Evolutionary conservation across 2,329 filamentous ascomycete genomes (phyloP), one percentile per base, ranked within the genome.

Genomic region (Neurospora crassa): DNA sequence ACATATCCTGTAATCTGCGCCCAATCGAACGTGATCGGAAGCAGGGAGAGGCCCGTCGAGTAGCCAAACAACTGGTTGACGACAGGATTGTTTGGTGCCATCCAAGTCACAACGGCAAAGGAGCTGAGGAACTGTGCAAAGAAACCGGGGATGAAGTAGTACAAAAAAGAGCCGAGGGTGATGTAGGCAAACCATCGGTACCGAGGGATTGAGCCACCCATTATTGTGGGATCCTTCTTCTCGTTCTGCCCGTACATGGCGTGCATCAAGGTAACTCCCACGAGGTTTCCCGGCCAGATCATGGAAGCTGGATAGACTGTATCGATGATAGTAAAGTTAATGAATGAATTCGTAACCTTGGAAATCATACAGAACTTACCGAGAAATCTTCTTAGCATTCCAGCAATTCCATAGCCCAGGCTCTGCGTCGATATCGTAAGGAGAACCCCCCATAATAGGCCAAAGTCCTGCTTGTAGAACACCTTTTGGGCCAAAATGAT

Each of bases 21-120:
- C 90, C 91, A 93, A 81, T 93, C 91, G 76, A 93, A 92, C 0
- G 90, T 92, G 41, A 93, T 87, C 1, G 91, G 91, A 7, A 93
- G 80, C 40, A 93, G 77, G 0, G 89, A 91, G 3, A 93, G 74
- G 0, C 91, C 91, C 0, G 88, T 90, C 68, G 83, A 84, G 1
- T 89, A 90, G 1, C 91, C 91, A 75, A 93, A 93, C 1, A 93
- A 77, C 78, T 93, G 91, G 74, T 93, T 94, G 47, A 93, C 80
- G 11, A 92, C 81, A 0, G 87, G 83, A 72, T 87, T 92, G 68
- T 92, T 83, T 0, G 91, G 91, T 1, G 87, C 87, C 71, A 92
- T 86, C 90, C 91, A 93, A 0, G 91, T 92, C 12, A 87, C 84
- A 76, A 92, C 91, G 8, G 90, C 89, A 75, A 93, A 92, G 10